Base-by-base conservation (phyloP, 345 rosid genomes). In the Clarkia xantiana region DNA sequence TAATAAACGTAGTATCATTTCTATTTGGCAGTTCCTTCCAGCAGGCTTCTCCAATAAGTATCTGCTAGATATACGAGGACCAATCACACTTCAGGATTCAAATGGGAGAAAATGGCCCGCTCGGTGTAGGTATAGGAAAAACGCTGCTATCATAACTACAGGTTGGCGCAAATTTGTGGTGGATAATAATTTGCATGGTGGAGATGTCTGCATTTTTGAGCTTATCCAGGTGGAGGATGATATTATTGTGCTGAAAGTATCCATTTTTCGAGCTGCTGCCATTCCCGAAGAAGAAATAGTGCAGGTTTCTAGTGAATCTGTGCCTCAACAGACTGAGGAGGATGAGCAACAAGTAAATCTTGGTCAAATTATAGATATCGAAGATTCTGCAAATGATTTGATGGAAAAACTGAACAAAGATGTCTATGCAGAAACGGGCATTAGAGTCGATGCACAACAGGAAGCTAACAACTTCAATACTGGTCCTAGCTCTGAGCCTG, bases 21-120 rank as follows among this genome's bases (percentile, higher is more conserved):
- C 62, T 79, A 79, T 40, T 76, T 87, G 96, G 96, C 62, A 57
- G 58, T 14, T 25, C 42, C 16, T 71, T 20, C 71, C 71, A 2
- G 0, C 0, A 3, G 15, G 25, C 18, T 71, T 71, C 45, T 40
- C 43, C 11, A 12, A 14, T 8, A 50, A 13, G 49, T 45, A 56
- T 43, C 4, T 66, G 14, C 15, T 11, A 3, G 42, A 47, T 39
- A 52, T 13, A 15, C 12, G 25, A n/a, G 20, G 40, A 16, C 4
- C 10, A 16, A 18, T 71, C 38, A 60, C 46, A 20, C 61, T 71
- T 42, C 44, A 60, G 57, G 36, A 49, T 43, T 58, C 65, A 12
- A 14, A 47, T 60, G 69, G 52, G 25, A 59, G 42, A 46, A 18
- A 55, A 40, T 49, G 59, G 66, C 10, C 11, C 0, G 51, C 56